Evolutionary conservation across 2,329 filamentous ascomycete genomes (phyloP).

Genomic region (Pestalotiopsis sp.): DNA sequence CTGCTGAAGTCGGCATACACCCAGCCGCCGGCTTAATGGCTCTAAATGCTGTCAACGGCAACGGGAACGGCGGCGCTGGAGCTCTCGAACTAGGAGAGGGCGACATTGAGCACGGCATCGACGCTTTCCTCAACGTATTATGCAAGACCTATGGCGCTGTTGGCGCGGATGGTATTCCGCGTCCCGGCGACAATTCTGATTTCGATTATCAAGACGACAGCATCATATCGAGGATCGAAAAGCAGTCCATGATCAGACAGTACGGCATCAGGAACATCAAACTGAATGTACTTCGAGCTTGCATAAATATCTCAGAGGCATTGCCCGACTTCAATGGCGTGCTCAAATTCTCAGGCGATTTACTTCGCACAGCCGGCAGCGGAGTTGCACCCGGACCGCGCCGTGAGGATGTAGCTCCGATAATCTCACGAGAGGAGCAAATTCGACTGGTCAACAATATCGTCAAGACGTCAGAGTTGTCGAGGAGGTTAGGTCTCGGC

Average conservation of each 20-base stretch:
- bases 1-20: slow-evolving; percentile 95
- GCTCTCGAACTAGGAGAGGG: slow-evolving; percentile 65
- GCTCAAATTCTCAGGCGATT: slow-evolving; percentile 81
- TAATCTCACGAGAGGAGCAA: slow-evolving; percentile 81
- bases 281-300: slow-evolving; percentile 83
- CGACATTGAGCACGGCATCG: slow-evolving; percentile 68
- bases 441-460: slow-evolving; percentile 83
- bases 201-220: slow-evolving; percentile 53
- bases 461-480: slow-evolving; percentile 78
- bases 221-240: slow-evolving; percentile 59
- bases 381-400: slow-evolving; percentile 74
- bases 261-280: slow-evolving; percentile 84
- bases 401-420: slow-evolving; percentile 69
- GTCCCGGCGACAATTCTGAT: slow-evolving; percentile 25
- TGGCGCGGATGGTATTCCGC: slow-evolving; percentile 42
- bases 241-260: slow-evolving; percentile 58
- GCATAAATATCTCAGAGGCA: slow-evolving; percentile 91
- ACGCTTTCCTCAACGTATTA: slow-evolving; percentile 61
- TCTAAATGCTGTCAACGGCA: slow-evolving; percentile 58
- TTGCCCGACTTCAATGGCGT: slow-evolving; percentile 90
- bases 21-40: slow-evolving; percentile 85
- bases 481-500: slow-evolving; percentile 71
- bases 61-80: slow-evolving; percentile 51
- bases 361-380: slow-evolving; percentile 80
- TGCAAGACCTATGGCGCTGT: slow-evolving; percentile 69